These are phyloP conservation scores for Penicillium parvum DNA, from an alignment of 495 filamentous ascomycete species.

Conservation along the genomic window DNA sequence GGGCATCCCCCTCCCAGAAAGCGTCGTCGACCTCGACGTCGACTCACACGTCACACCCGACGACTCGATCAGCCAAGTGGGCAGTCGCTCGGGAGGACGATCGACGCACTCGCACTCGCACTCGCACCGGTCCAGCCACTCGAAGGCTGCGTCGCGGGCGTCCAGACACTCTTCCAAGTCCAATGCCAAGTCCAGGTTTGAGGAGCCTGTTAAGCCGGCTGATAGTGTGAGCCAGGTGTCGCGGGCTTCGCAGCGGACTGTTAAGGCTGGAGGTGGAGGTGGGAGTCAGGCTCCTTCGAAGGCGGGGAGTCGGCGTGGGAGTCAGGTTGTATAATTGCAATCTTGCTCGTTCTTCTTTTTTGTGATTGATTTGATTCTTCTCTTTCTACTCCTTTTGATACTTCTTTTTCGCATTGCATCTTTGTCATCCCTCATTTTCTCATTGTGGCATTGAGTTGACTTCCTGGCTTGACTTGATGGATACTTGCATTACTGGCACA, in stretches of 20 bases:
- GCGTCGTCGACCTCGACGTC: constrained; percentile 36
- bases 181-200: constrained; percentile 29
- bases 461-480: no score
- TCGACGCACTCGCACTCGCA: constrained; percentile 12
- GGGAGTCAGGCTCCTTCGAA: constrained; percentile 27
- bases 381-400: constrained; percentile 1
- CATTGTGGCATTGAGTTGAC: no score
- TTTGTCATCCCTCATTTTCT: no score
- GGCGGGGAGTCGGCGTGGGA: constrained; percentile 29
- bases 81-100: constrained; percentile 19
- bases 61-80: constrained; percentile 39
- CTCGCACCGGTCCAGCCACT: constrained; percentile 32
- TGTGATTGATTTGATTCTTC: not conserved
- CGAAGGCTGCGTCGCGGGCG: no score
- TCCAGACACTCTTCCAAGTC: constrained; percentile 30
- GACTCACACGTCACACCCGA: constrained; percentile 32
- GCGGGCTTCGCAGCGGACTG: constrained; percentile 33
- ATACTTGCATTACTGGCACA: no score
- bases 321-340: constrained; percentile 19
- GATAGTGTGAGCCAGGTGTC: constrained; percentile 66
- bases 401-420: not conserved
- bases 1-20: constrained; percentile 48
- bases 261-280: constrained; percentile 36
- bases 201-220: constrained; percentile 50
- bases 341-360: not conserved